phyloP scores from a whole-genome alignment of 257 asterid species.

The Plantago major region DNA sequence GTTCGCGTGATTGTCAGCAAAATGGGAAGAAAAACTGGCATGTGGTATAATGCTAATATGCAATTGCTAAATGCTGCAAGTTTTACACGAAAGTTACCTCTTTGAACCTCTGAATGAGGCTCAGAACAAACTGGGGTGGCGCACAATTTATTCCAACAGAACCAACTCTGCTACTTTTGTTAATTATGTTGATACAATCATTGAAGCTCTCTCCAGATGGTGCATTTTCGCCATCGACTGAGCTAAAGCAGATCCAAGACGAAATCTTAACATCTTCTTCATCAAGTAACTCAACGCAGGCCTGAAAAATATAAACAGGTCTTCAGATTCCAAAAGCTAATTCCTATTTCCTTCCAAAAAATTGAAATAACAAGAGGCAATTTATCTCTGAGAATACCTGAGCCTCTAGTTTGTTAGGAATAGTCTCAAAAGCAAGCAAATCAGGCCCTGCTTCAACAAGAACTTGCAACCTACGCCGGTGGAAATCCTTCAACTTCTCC shows the following conservation, averaged over 20 bases:
- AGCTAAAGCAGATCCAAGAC: conserved; percentile 86
- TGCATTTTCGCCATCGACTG: conserved; percentile 64
- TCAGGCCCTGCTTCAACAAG: conserved; percentile 74
- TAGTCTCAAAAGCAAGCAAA: conserved; percentile 81
- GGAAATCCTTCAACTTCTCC: conserved; percentile 69
- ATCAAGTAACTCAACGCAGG: conserved; percentile 66
- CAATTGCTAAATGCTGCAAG: not conserved
- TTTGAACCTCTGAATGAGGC: conserved; percentile 56
- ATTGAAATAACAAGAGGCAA: not conserved
- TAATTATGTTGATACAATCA: conserved; percentile 48
- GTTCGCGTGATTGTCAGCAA: not conserved
- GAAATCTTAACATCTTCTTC: conserved; percentile 63
- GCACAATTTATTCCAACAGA: conserved; percentile 84
- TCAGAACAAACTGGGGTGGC: conserved; percentile 73
- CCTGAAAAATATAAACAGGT: conserved; percentile 31
- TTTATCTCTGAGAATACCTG: conserved; percentile 34
- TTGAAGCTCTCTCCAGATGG: conserved; percentile 84
- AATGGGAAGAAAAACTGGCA: not conserved
- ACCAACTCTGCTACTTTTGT: conserved; percentile 43
- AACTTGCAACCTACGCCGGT: conserved; percentile 70
- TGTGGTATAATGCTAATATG: not conserved
- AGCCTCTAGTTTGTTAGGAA: conserved; percentile 87
- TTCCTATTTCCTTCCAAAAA: not conserved
- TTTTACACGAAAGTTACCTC: conserved; percentile 32
- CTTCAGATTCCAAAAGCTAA: not conserved